Evolutionary conservation across 106 monocot genomes (phyloP), one percentile per base, ranked within the genome.

Genomic region (Acorus gramineus): DNA sequence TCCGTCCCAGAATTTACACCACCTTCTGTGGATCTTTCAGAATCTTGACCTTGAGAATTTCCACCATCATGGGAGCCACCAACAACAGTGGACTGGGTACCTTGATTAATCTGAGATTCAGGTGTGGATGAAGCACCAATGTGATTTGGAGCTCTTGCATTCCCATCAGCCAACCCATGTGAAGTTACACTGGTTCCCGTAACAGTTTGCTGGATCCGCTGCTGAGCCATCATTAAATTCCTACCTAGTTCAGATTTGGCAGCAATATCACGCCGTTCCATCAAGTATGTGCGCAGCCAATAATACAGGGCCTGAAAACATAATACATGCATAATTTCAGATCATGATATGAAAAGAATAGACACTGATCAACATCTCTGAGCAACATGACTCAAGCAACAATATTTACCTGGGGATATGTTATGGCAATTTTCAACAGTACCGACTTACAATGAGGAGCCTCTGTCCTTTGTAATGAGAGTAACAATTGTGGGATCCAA

Each of bases 271-370:
- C 98, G 85, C 2, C 96, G 84, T 62, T 98, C 98, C 98, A 98
- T 98, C 73, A 98, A 71, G 76, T 92, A 98, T 51, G 98, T 98
- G 43, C 98, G 92, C 7, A 98, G 68, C 98, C 98, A 98, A 55
- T 98, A 98, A 78, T 98, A 98, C 58, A 98, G 76, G 13, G 98
- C 98, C 98, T 98, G 71, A 45, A 85, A 68, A 4, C 13, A 3
- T 8, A 54, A 42, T 52, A 43, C 8, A 14, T 42, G 5, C 42
- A 45, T 11, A 14, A 44, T 69, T 69, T 11, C 45, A 64, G 52
- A 66, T 13, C 4, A n/a, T 28, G 28, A 28, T 28, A 28, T 28
- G 28, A 28, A 28, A 28, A 28, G 28, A 28, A 28, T 28, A 28
- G 28, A 28, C 28, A 28, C 28, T 28, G 28, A 28, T 28, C 28